These are phyloP conservation scores for Phytopythium aichiense DNA, from an alignment of 352 stramenopile genomes.

Conservation along the genomic window DNA sequence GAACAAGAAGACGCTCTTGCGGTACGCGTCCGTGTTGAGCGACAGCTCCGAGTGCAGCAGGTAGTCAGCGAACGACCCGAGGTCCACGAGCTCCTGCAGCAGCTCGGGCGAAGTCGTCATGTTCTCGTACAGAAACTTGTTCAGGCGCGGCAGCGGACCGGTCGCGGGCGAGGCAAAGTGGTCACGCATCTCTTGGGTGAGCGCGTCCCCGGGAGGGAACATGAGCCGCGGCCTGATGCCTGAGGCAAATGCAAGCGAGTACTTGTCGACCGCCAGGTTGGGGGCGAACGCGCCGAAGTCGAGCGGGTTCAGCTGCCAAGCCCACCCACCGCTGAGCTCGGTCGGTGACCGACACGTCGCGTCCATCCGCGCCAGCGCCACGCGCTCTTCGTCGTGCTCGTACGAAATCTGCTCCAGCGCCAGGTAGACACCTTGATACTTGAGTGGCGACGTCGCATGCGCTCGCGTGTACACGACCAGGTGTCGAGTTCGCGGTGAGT, in stretches of 20 bases:
- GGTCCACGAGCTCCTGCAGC: conserved; percentile 19
- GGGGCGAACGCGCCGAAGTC: conserved; percentile 11
- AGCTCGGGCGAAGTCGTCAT: conserved; percentile 18
- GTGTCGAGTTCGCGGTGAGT: conserved; percentile 42
- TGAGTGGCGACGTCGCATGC: conserved; percentile 13
- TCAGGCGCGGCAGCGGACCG: conserved; percentile 25
- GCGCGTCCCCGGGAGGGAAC: conserved; percentile 10
- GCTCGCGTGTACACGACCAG: conserved; percentile 43
- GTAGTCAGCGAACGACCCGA: conserved; percentile 41
- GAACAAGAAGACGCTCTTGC: conserved; percentile 34
- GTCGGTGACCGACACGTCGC: conserved; percentile 13
- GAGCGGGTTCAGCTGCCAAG: conserved; percentile 49
- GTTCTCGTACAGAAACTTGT: conserved; percentile 28
- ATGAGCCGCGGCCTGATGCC: conserved; percentile 24
- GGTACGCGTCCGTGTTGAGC: conserved; percentile 33
- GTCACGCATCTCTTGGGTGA: conserved; percentile 34
- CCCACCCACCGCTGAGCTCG: conserved; percentile 48
- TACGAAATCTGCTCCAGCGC: conserved; percentile 51
- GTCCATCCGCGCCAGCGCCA: conserved; percentile 36
- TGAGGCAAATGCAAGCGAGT: conserved; percentile 25
- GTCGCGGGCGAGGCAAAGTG: conserved; percentile 24
- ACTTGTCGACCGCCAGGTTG: conserved; percentile 34
- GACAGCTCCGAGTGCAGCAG: conserved; percentile 39
- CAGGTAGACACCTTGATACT: conserved; percentile 50
- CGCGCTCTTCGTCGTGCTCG: conserved; percentile 44